phyloP scores from a whole-genome alignment of 768 basidiomycete species.

The Tricholoma sp. region DNA sequence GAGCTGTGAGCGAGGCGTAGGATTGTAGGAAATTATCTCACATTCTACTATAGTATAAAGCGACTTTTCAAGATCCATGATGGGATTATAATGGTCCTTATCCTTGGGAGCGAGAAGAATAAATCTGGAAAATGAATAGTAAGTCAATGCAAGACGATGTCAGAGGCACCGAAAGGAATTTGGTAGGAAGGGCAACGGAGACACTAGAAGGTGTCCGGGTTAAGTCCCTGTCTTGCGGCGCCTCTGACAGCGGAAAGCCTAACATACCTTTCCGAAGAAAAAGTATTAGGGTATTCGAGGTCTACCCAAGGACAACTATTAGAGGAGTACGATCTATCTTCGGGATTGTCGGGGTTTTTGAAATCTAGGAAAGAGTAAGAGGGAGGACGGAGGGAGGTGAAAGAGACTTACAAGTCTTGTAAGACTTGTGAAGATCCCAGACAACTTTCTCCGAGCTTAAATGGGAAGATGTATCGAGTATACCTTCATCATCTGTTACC shows the following conservation, averaged over 20 bases:
- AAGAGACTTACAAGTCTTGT: slow-evolving; percentile 57
- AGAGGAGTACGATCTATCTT: slow-evolving; percentile 55
- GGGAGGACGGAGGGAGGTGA: not conserved
- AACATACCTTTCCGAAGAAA: slow-evolving; percentile 62
- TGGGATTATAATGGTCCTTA: slow-evolving; percentile 83
- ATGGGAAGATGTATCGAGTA: slow-evolving; percentile 42
- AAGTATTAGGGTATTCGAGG: slow-evolving; percentile 73
- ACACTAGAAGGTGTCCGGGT: not conserved
- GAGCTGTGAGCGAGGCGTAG: slow-evolving; percentile 4
- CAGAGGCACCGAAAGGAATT: not conserved
- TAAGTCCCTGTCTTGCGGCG: not conserved
- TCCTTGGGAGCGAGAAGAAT: slow-evolving; percentile 77
- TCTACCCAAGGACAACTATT: slow-evolving; percentile 61
- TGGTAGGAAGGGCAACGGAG: not conserved
- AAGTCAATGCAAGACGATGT: not conserved
- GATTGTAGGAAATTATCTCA: slow-evolving; percentile 23
- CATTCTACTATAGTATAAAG: slow-evolving; percentile 71
- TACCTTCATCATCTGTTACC: slow-evolving; percentile 47
- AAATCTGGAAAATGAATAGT: slow-evolving; percentile 40
- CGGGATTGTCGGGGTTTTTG: slow-evolving; percentile 56
- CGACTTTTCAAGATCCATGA: slow-evolving; percentile 70
- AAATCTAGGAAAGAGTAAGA: slow-evolving; percentile 47
- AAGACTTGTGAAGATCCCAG: slow-evolving; percentile 54
- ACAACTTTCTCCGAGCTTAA: slow-evolving; percentile 67
- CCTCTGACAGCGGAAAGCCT: not conserved